Base-by-base conservation (phyloP, 805 yeast genomes). In the Yarrowia sp. region DNA sequence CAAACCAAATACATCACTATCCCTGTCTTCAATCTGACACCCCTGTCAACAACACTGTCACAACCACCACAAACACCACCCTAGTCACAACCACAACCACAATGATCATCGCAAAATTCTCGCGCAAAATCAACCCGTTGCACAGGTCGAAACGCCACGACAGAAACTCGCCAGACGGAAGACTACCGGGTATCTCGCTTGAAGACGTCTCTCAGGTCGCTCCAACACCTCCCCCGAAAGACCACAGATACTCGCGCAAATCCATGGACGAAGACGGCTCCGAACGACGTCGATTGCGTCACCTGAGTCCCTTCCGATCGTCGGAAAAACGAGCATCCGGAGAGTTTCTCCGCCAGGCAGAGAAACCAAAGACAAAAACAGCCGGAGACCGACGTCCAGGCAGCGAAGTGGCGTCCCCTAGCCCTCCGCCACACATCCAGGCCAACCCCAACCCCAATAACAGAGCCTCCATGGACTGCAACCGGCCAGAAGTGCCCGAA, bases 21-120 rank as follows among this genome's bases (percentile, higher is more conserved):
- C n/a, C n/a, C n/a, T n/a, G n/a, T n/a, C n/a, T n/a, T n/a, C n/a
- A n/a, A n/a, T n/a, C n/a, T 11, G 1, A 24, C 26, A 33, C 24
- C 30, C 58, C 41, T 21, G 24, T 32, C 38, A 32, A 19, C 30
- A 26, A 26, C 30, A 26, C n/a, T n/a, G n/a, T n/a, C n/a, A n/a
- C n/a, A n/a, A n/a, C n/a, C n/a, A n/a, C n/a, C n/a, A n/a, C n/a
- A n/a, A n/a, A n/a, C n/a, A n/a, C n/a, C n/a, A n/a, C n/a, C n/a
- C n/a, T n/a, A n/a, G n/a, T 5, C 30, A 26, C 30, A 26, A 5
- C 11, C 41, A 6, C 40, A 5, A 4, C 30, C 24, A 14, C 5
- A 10, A 54, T 54, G 61, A 54, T 54, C 35, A 54, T 54, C 7
- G 61, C 61, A 22, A 54, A 54, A 11, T 54, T 54, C 61, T 54